These are phyloP conservation scores for Pilobolus umbonatus DNA, from an alignment of 192 early-diverging fungal genomes.

Conservation along the genomic window DNA sequence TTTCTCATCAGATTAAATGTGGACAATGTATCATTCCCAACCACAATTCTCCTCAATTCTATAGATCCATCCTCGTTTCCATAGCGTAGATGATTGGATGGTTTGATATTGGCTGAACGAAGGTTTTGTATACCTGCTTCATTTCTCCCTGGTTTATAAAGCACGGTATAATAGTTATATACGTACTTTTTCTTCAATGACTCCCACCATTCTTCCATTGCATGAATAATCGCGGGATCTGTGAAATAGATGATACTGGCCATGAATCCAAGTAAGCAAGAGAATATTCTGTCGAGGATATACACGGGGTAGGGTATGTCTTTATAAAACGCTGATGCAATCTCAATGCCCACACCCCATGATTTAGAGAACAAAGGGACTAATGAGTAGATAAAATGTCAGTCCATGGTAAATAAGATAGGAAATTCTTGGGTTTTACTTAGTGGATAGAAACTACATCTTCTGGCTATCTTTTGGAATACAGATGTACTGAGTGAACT, in stretches of 20 bases:
- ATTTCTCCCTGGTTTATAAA: neutral
- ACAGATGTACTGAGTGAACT: neutral
- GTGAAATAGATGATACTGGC: slow-evolving; percentile 15
- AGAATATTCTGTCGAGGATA: slow-evolving; percentile 9
- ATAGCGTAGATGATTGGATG: no score
- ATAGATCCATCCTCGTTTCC: no score
- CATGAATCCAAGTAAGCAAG: slow-evolving; percentile 11
- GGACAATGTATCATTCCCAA: no score
- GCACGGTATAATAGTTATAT: slow-evolving; percentile 6
- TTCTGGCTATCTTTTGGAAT: slow-evolving; percentile 9
- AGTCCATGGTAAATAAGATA: neutral
- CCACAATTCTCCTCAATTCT: no score
- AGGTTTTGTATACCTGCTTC: neutral
- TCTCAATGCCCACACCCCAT: slow-evolving; percentile 4
- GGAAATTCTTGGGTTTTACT: slow-evolving; percentile 3
- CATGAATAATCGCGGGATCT: slow-evolving; percentile 1
- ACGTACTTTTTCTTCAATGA: slow-evolving; percentile 3
- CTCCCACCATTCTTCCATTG: neutral
- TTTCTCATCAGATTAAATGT: no score
- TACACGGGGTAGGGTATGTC: slow-evolving; percentile 6
- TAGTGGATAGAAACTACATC: slow-evolving; percentile 14
- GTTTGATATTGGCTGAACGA: no score
- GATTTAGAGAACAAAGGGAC: slow-evolving; percentile 15
- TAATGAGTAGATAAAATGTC: neutral
- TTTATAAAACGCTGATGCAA: neutral